Conservation (phyloP, 2,329 filamentous ascomycete genomes). For the Phymatotrichopsis omnivora region DNA sequence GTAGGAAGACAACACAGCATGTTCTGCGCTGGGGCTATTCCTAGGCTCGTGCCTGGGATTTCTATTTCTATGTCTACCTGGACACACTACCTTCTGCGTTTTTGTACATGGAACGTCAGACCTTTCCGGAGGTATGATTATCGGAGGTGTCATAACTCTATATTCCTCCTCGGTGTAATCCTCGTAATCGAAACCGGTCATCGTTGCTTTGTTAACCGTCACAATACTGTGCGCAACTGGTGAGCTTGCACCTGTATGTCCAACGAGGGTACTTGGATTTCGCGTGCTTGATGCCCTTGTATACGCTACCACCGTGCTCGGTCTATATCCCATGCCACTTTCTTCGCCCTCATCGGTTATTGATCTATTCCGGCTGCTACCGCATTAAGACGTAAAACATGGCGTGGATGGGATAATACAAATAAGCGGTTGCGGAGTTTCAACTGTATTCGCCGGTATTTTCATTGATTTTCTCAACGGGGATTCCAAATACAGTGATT, state of each 20-base stretch:
- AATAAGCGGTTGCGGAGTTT: conserved; percentile 18
- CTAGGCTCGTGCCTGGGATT: background rate
- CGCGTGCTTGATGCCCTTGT: conserved; percentile 20
- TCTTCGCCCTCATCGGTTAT: background rate
- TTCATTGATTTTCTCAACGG: conserved; percentile 1
- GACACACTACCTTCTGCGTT: background rate
- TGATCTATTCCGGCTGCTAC: background rate
- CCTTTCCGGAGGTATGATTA: background rate
- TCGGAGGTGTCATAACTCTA: background rate
- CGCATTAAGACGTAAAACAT: background rate
- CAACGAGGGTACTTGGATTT: conserved; percentile 4
- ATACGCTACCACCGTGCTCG: conserved; percentile 19
- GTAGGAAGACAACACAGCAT: conserved; percentile 10
- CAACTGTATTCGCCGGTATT: conserved; percentile 19
- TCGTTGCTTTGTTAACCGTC: conserved; percentile 9
- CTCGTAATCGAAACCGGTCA: conserved; percentile 11
- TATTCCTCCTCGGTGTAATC: background rate
- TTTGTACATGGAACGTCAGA: background rate
- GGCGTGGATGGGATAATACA: conserved; percentile 16
- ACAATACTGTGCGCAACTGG: too few relatives aligned
- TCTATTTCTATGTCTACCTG: background rate
- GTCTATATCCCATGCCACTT: background rate
- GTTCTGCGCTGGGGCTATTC: conserved; percentile 8
- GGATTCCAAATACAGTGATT: conserved; percentile 8
- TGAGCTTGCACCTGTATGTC: background rate